Base-by-base conservation (phyloP, 805 yeast genomes). In the Metschnikowia kofuensis region DNA sequence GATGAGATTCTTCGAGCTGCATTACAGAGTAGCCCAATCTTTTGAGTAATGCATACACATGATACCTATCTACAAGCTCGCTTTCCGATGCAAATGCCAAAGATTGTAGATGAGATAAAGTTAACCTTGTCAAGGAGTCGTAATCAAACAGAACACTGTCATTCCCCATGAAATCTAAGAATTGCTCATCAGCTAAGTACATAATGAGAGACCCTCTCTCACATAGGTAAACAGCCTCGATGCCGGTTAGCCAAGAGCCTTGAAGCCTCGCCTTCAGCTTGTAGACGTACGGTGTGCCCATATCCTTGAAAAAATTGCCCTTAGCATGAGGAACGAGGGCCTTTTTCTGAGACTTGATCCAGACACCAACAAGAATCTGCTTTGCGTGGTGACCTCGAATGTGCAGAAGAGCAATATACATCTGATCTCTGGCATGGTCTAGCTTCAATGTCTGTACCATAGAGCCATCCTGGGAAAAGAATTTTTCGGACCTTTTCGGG, bases 401-500 rank as follows among this genome's bases (percentile, higher is more conserved):
- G 2, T 70, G 69, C 1, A 57, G 60, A 29, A 90, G 67, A 0
- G 95, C 91, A 3, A 71, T 68, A 60, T 79, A 89, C 96, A 91
- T 90, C 29, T 85, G 82, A 30, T 77, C 67, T 45, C 87, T 70
- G 10, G 92, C 81, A 27, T 71, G 72, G 10, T 69, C 67, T 5
- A 91, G 70, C 14, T 70, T 64, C 4, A 61, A 50, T 5, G 58
- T 62, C 62, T 87, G 94, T 6, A 70, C 61, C 6, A 59, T 56
- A 0, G 90, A 83, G 0, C 88, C 89, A 61, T 85, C 92, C 0
- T 95, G 96, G 51, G 83, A 96, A 55, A 82, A 87, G 55, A 88
- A 96, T 62, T 91, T 91, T 49, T 83, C 90, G 2, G 96, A 96
- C 51, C 92, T 70, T 55, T 82, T 85, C 2, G 91, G 91, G 1